Evolutionary conservation across 78 protist species (phyloP).

Genomic region (Dictyostelium intermedium): DNA sequence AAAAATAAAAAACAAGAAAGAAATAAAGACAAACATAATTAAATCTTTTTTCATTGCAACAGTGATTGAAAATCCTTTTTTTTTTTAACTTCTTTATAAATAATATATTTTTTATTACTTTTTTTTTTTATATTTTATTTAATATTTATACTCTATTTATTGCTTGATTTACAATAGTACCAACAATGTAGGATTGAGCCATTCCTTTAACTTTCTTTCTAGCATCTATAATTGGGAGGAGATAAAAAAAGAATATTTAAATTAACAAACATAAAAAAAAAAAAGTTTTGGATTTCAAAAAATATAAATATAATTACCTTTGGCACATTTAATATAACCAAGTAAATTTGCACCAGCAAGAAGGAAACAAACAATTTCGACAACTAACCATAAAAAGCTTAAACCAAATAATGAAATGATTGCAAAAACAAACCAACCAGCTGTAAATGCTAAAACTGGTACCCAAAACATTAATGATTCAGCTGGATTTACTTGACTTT

Average conservation of each 20-base stretch:
- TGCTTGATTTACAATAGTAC: slow-evolving; percentile 71
- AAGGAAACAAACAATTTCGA: slow-evolving; percentile 76
- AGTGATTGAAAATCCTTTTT: no score
- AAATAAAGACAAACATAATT: no score
- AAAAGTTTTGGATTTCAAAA: no score
- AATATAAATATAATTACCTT: slow-evolving; percentile 32
- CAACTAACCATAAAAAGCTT: slow-evolving; percentile 67
- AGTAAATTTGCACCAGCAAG: slow-evolving; percentile 78
- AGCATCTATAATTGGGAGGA: slow-evolving; percentile 28
- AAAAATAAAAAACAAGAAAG: no score
- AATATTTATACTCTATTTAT: slow-evolving; percentile 43
- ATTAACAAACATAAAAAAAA: background rate
- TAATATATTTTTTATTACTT: background rate
- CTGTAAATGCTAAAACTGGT: slow-evolving; percentile 11
- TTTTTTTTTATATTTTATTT: background rate
- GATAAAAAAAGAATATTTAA: background rate
- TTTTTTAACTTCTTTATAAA: no score
- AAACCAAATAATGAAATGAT: slow-evolving; percentile 14
- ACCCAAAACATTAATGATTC: slow-evolving; percentile 72
- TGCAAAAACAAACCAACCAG: slow-evolving; percentile 17
- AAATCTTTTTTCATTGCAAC: background rate
- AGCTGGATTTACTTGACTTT: slow-evolving; percentile 46
- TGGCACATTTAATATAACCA: slow-evolving; percentile 88
- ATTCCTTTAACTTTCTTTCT: slow-evolving; percentile 76
- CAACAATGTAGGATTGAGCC: slow-evolving; percentile 74